Evolutionary conservation across 108 stramenopile species (phyloP).

Genomic region (Cyclotella distinguenda): DNA sequence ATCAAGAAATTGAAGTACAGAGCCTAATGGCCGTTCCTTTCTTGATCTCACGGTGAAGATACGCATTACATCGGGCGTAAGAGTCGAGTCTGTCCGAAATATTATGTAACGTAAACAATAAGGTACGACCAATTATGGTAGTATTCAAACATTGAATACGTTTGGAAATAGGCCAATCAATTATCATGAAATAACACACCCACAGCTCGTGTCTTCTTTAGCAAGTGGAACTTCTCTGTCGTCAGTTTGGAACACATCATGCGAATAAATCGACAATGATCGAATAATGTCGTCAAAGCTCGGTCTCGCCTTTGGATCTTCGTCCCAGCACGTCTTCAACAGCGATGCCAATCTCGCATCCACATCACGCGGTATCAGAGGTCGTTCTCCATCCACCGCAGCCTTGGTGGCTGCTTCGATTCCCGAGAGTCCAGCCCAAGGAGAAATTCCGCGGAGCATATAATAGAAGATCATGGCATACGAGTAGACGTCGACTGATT

Average conservation of each 20-base stretch:
- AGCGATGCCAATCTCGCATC: conserved; percentile 60
- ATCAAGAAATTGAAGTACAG: too few relatives aligned
- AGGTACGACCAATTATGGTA: too few relatives aligned
- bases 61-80: too few relatives aligned
- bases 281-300: conserved; percentile 67
- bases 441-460: conserved; percentile 69
- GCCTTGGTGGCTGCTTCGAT: conserved; percentile 69
- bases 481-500: conserved; percentile 90
- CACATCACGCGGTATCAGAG: conserved; percentile 68
- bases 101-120: too few relatives aligned
- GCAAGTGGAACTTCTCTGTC: conserved; percentile 17
- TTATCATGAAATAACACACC: conserved; percentile 33
- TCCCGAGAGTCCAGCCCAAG: conserved; percentile 75
- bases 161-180: not conserved
- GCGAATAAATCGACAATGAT: conserved; percentile 54
- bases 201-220: conserved; percentile 7
- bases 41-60: too few relatives aligned
- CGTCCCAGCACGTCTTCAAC: conserved; percentile 82
- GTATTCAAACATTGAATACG: too few relatives aligned
- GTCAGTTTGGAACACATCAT: conserved; percentile 39
- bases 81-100: too few relatives aligned
- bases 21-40: too few relatives aligned
- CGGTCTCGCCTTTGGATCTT: conserved; percentile 71
- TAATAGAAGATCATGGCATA: conserved; percentile 90
- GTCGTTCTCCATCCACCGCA: conserved; percentile 80